A percentile compares a stretch with the other conserved stretches of the same genome.
These are phyloP conservation scores for Fraxinus quadrangulata DNA, from an alignment of 257 asterid genomes.

Conservation along the genomic window DNA sequence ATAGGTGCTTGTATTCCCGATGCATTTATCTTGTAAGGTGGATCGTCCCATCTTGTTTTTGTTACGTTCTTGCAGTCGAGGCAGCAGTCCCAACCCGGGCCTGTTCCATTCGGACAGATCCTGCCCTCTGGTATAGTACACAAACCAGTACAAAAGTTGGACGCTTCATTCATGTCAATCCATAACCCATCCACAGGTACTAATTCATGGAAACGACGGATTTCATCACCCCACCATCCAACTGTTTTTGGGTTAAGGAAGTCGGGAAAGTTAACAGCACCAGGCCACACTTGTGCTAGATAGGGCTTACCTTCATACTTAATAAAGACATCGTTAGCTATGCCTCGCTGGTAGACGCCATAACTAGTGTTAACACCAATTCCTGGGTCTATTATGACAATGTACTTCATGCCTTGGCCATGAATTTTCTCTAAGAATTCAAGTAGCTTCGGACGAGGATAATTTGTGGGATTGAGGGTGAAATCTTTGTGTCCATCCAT, in stretches of 20 bases:
- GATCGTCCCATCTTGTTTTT: conserved; percentile 82
- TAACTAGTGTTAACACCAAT: conserved; percentile 71
- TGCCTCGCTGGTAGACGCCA: conserved; percentile 69
- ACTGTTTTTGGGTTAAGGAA: conserved; percentile 82
- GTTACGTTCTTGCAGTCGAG: conserved; percentile 86
- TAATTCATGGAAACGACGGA: conserved; percentile 76
- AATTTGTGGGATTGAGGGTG: conserved; percentile 77
- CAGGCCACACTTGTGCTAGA: conserved; percentile 95
- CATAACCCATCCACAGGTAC: conserved; percentile 92
- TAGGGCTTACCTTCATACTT: conserved; percentile 75
- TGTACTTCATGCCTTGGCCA: conserved; percentile 80
- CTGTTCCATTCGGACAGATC: conserved; percentile 76
- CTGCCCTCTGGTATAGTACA: conserved; percentile 72
- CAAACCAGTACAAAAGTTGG: conserved; percentile 81
- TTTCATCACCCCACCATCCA: conserved; percentile 89
- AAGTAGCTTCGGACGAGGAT: conserved; percentile 74
- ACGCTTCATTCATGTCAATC: conserved; percentile 94
- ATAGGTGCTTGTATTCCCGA: conserved; percentile 69
- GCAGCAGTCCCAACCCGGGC: conserved; percentile 92
- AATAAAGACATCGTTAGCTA: conserved; percentile 81
- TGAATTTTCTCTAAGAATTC: conserved; percentile 84
- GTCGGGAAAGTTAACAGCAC: conserved; percentile 92
- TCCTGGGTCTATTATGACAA: conserved; percentile 88
- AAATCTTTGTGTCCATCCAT: conserved; percentile 94
- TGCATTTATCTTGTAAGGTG: conserved; percentile 93